Evolutionary conservation across 805 yeast species (phyloP).

Genomic region (Lipomyces chichibuensis): DNA sequence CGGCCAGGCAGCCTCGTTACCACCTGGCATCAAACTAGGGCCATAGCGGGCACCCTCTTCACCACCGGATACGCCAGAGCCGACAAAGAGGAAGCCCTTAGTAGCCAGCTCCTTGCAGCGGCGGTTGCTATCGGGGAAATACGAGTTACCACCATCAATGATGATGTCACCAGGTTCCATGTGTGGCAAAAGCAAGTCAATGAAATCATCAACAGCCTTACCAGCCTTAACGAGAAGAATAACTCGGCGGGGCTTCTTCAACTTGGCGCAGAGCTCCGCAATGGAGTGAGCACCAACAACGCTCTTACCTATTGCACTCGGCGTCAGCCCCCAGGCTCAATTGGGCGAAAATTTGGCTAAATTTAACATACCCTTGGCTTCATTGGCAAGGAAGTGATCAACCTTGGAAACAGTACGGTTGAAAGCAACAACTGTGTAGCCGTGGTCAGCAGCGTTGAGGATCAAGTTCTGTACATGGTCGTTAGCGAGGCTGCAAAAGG

Average conservation of each 20-base stretch:
- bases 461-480: constrained; percentile 67
- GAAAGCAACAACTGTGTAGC: constrained; percentile 92
- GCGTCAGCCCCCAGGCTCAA: neutral
- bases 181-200: constrained; percentile 82
- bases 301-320: constrained; percentile 54
- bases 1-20: constrained; percentile 97
- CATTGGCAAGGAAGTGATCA: constrained; percentile 88
- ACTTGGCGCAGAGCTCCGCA: constrained; percentile 80
- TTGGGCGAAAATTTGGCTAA: neutral
- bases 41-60: constrained; percentile 99
- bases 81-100: constrained; percentile 90
- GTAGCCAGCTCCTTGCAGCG: constrained; percentile 85
- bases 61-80: constrained; percentile 99
- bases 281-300: constrained; percentile 94
- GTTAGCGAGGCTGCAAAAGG: neutral
- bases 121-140: constrained; percentile 98
- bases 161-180: constrained; percentile 96
- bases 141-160: constrained; percentile 99
- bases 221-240: constrained; percentile 96
- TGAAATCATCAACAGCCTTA: constrained; percentile 88
- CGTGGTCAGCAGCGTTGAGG: constrained; percentile 97
- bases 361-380: constrained; percentile 75
- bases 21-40: constrained; percentile 99
- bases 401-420: constrained; percentile 97
- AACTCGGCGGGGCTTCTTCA: constrained; percentile 97